Percentiles rank a stretch among this genome's conserved stretches.
Conservation (phyloP, 2,329 filamentous ascomycete genomes). For the Monosporascus sp. region DNA sequence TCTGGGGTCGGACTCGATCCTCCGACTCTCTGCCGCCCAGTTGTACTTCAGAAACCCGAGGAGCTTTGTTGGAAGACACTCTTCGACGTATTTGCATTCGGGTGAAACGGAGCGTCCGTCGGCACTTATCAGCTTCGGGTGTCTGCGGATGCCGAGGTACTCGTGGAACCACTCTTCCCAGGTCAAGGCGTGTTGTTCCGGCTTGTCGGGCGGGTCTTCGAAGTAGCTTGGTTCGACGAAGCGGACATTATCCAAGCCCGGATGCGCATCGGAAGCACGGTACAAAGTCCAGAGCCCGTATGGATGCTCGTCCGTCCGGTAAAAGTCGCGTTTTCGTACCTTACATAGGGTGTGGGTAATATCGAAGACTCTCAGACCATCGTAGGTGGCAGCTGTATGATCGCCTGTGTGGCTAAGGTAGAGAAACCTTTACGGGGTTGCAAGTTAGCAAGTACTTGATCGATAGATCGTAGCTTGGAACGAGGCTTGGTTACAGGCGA, state of each 20-base stretch:
- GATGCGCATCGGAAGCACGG: not conserved
- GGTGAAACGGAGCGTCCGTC: not conserved
- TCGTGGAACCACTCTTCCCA: not conserved
- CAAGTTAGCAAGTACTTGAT: not conserved
- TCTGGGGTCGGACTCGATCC: not conserved
- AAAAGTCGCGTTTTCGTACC: not conserved
- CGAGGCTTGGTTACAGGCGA: no score
- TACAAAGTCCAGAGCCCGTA: not conserved
- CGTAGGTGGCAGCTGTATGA: not conserved
- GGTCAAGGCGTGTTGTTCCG: not conserved
- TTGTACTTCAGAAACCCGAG: conserved; percentile 4
- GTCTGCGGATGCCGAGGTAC: not conserved
- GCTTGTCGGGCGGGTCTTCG: not conserved
- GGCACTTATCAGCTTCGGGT: not conserved
- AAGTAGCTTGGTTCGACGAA: not conserved
- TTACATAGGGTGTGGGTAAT: rapidly evolving
- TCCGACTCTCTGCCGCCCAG: not conserved
- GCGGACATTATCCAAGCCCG: not conserved
- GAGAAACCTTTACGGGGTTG: not conserved
- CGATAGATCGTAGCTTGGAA: no score
- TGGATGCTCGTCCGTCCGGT: not conserved
- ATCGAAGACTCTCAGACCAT: not conserved
- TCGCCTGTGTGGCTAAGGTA: not conserved
- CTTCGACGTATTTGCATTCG: conserved; percentile 4
- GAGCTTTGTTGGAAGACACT: conserved; percentile 1